A percentile compares a stretch with the other conserved stretches of the same genome.
Conservation (phyloP, 306 rosid species). For the Medicago ruthenica region DNA sequence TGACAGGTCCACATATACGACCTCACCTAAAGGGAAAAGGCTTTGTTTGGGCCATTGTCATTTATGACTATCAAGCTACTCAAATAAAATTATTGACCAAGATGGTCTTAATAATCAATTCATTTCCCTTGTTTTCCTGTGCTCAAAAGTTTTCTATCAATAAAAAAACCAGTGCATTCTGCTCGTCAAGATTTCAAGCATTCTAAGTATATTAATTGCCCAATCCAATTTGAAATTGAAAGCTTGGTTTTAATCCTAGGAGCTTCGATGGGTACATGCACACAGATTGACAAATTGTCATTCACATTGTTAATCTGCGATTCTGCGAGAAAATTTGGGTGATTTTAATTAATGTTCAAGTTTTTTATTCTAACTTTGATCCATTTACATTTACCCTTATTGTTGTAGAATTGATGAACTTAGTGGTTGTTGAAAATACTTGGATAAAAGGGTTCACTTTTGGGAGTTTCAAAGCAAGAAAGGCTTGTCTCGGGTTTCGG, state of each 20-base stretch:
- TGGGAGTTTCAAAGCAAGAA: conserved; percentile 3
- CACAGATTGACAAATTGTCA: background rate
- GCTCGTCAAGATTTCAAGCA: conserved; percentile 14
- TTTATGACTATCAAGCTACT: background rate
- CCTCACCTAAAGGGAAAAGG: background rate
- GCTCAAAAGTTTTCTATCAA: background rate
- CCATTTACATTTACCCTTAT: too few relatives aligned
- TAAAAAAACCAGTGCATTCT: conserved; percentile 6
- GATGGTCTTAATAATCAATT: conserved; percentile 7
- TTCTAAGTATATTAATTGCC: background rate
- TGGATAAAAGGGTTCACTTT: background rate
- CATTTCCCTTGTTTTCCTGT: conserved; percentile 19
- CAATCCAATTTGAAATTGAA: conserved; percentile 4
- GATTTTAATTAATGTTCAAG: background rate
- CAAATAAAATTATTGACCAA: background rate
- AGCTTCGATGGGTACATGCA: background rate
- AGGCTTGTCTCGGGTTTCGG: background rate
- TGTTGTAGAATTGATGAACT: too few relatives aligned
- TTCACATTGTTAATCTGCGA: background rate
- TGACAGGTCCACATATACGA: background rate
- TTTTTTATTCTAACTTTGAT: too few relatives aligned
- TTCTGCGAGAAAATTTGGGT: background rate
- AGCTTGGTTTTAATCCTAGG: background rate
- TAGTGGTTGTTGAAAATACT: too few relatives aligned
- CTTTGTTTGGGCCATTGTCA: too few relatives aligned